Base-by-base conservation (phyloP, 805 yeast genomes). In the Sporopachydermia lactativora region DNA sequence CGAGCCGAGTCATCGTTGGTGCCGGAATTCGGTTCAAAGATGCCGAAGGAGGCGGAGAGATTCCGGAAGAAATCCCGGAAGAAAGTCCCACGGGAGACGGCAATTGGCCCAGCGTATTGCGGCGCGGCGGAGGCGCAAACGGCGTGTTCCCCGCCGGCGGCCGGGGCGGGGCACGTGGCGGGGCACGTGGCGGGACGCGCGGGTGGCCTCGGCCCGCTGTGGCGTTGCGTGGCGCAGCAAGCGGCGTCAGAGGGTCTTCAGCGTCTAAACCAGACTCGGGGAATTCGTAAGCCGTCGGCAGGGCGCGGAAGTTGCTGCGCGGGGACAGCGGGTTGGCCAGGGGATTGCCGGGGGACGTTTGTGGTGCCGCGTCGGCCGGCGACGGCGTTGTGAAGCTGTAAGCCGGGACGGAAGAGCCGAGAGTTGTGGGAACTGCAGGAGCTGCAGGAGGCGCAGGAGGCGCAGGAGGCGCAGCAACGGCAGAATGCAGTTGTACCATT, bases 1-100 rank as follows among this genome's bases (percentile, higher is more conserved):
- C 53, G 14, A 77, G 57, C 42, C 58, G 64, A 15, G 55, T 52
- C 46, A 72, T 68, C 39, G 56, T 61, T 1, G 89, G 89, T 1
- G 72, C 64, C 41, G 49, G 57, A 24, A 24, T 24, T 24, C n/a
- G 8, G 31, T 24, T 24, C 31, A 24, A 8, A 8, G 8, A 8
- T 24, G 31, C 31, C 8, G 31, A 24, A n/a, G n/a, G n/a, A n/a
- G n/a, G n/a, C n/a, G n/a, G n/a, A n/a, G n/a, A n/a, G n/a, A n/a
- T n/a, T n/a, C n/a, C n/a, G n/a, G n/a, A n/a, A n/a, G n/a, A n/a
- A n/a, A n/a, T n/a, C n/a, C n/a, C n/a, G n/a, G n/a, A n/a, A n/a
- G n/a, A n/a, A n/a, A n/a, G n/a, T n/a, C n/a, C n/a, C n/a, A n/a
- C n/a, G n/a, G n/a, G n/a, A 24, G n/a, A 24, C 13, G 31, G 31